Base-by-base conservation (phyloP, 805 yeast species). In the Nakazawaea wyomingensis region DNA sequence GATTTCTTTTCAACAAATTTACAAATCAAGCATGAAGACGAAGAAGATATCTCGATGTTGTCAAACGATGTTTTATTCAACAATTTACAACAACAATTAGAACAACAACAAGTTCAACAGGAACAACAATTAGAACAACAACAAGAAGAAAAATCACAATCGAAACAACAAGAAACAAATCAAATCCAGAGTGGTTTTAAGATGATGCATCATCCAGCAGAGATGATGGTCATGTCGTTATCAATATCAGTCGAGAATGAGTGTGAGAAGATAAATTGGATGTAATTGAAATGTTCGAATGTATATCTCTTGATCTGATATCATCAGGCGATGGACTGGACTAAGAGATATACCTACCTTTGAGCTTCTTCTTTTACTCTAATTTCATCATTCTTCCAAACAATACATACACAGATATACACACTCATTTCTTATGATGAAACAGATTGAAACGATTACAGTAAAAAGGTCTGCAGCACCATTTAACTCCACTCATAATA, bases 121-220 rank as follows among this genome's bases (percentile, higher is more conserved):
- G 22, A 14, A 17, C 14, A 26, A 29, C 32, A 29, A 29, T 14
- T 10, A 4, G 16, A 10, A 29, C 32, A 29, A 29, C 16, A 29
- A 2, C 16, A 2, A 2, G 13, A n/a, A 13, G 18, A n/a, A 19
- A 26, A 17, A 9, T 4, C 16, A 17, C 6, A 22, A 20, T 8
- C 27, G 16, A 17, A 29, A 7, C 45, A 57, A 51, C 54, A 58
- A 54, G 52, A 34, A 7, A 30, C 17, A 30, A 30, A 9, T 13
- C 18, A 30, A 7, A 5, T 11, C 37, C 27, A 35, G 4, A 54
- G 60, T 50, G 56, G 59, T 51, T 58, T 55, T 61, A 61, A 61
- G 55, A 56, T 57, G 54, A 64, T 62, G 67, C 67, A 62, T 59
- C 64, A 59, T 62, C 64, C 66, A 62, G 67, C 67, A 61, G 66